Evolutionary conservation across 2,329 filamentous ascomycete species (phyloP), one percentile per base, ranked within the genome.

Genomic region (Fusarium mangiferae): DNA sequence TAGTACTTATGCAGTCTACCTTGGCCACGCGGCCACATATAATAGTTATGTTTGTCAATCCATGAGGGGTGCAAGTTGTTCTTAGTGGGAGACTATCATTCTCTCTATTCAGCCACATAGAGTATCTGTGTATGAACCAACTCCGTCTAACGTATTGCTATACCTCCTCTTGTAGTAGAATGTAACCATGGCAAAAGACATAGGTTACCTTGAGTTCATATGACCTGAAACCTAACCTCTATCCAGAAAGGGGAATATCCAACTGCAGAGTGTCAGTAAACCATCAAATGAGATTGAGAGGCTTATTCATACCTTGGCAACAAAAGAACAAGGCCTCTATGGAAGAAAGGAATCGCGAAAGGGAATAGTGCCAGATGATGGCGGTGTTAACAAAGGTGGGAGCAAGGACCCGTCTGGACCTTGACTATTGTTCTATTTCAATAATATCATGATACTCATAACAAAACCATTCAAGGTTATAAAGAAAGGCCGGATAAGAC

Each of bases 211-310:
- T 24, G 24, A n/a, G 41, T 48, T 28, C 38, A 44, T 38, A 35
- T 26, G n/a, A 62, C 39, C 24, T 20, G 10, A 24, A 26, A 36
- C 22, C 11, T 17, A 22, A 24, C 30, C 24, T 39, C 30, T 33
- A 24, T 45, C 20, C 28, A 66, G 33, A 54, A 38, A 58, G 30
- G 62, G 65, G 55, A 62, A 66, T 67, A 28, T 71, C 28, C 45
- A 72, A 63, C 70, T 73, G 18, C n/a, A 46, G 17, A 11, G 5
- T 18, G 36, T 73, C 30, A 74, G 42, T 61, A n/a, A 30, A 13
- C 24, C 18, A 18, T 11, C 11, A 7, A 35, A n/a, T n/a, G 8
- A 35, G 18, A 17, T 26, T 4, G 15, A 35, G 17, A n/a, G 22
- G 15, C 14, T 38, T 9, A 5, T 41, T 22, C 54, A 48, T 30